phyloP scores from a whole-genome alignment of 2,329 filamentous ascomycete genomes.

The Byssoonygena ceratinophila region DNA sequence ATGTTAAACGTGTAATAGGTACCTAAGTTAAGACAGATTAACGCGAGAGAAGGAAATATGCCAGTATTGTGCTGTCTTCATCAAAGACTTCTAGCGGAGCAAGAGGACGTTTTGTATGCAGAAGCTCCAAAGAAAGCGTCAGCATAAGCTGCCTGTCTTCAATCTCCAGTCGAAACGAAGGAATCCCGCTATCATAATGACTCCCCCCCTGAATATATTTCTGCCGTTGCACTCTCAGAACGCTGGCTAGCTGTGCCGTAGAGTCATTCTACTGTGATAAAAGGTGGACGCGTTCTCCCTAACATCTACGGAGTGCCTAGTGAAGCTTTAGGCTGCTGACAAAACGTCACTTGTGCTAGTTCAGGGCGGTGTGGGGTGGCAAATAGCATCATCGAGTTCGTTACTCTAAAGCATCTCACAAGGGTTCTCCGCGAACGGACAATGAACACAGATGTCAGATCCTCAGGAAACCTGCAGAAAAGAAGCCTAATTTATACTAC shows the following conservation, averaged over 20 bases:
- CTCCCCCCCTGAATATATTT: too few species aligned
- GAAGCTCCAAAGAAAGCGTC: neutral
- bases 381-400: constrained; percentile 10
- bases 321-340: neutral
- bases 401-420: neutral
- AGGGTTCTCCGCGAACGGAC: neutral
- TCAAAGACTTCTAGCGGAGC: too few species aligned
- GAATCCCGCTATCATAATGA: neutral
- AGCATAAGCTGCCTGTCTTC: neutral
- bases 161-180: neutral
- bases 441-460: too few species aligned
- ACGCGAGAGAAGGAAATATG: neutral
- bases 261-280: too few species aligned
- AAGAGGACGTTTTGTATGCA: neutral
- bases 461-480: too few species aligned
- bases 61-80: neutral
- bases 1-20: constrained; percentile 15
- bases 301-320: too few species aligned
- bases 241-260: too few species aligned
- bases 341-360: neutral
- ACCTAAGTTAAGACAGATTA: neutral
- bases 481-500: too few species aligned
- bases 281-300: too few species aligned
- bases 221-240: too few species aligned
- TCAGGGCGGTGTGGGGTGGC: constrained; percentile 1